Conservation (phyloP, 805 yeast genomes). For the Yarrowia phangngaensis region DNA sequence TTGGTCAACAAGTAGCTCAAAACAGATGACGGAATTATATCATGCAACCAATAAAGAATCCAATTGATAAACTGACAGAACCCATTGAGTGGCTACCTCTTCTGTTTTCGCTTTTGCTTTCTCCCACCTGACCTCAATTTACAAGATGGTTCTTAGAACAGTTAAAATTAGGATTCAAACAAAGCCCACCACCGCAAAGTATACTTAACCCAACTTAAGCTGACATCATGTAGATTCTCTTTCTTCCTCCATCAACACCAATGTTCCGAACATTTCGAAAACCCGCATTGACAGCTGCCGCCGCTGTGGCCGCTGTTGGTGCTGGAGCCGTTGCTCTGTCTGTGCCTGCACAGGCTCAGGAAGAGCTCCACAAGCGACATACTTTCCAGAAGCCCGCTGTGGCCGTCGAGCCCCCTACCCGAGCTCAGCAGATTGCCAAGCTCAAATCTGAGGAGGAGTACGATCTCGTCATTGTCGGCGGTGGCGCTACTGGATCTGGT, state of each 20-base stretch:
- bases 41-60: too few relatives aligned
- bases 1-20: too few relatives aligned
- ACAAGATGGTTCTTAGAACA: too few relatives aligned
- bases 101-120: too few relatives aligned
- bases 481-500: constrained; percentile 96
- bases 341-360: constrained; percentile 25
- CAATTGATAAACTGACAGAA: too few relatives aligned
- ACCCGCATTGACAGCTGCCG: constrained; percentile 26
- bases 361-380: constrained; percentile 22
- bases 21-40: too few relatives aligned
- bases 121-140: too few relatives aligned
- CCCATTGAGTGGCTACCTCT: too few relatives aligned
- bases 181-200: constrained; percentile 26
- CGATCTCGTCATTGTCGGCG: constrained; percentile 87
- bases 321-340: constrained; percentile 27
- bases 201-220: constrained; percentile 20
- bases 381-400: constrained; percentile 17
- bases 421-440: constrained; percentile 35
- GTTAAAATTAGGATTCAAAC: constrained; percentile 12
- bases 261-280: constrained; percentile 24
- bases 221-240: neutral
- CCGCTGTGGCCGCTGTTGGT: constrained; percentile 22
- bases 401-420: constrained; percentile 32
- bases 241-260: constrained; percentile 3
- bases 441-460: constrained; percentile 46